These are phyloP conservation scores for Zea mays DNA, from an alignment of 176 grass and related monocot species.

Conservation along the genomic window Zm-B73-REFERENCE-NAM-5.0 NC_050104.1:18326001-18326500, in stretches of 20 bases:
- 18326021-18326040: too few species aligned
- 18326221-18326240: neutral
- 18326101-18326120: too few species aligned
- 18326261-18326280: slow-evolving; percentile 7
- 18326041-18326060: too few species aligned
- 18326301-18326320: neutral
- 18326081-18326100: too few species aligned
- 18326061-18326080: too few species aligned
- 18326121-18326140: too few species aligned
- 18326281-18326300: neutral
- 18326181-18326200: neutral
- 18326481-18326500: neutral
- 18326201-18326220: neutral
- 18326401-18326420: neutral
- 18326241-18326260: neutral
- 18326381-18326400: neutral
- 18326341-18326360: neutral
- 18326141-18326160: too few species aligned
- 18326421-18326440: neutral
- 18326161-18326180: neutral
- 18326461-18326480: neutral
- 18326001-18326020: too few species aligned
- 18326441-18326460: neutral
- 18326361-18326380: neutral
- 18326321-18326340: neutral